Conservation (phyloP, 2,329 filamentous ascomycete genomes). For the Drechslera avenae region DNA sequence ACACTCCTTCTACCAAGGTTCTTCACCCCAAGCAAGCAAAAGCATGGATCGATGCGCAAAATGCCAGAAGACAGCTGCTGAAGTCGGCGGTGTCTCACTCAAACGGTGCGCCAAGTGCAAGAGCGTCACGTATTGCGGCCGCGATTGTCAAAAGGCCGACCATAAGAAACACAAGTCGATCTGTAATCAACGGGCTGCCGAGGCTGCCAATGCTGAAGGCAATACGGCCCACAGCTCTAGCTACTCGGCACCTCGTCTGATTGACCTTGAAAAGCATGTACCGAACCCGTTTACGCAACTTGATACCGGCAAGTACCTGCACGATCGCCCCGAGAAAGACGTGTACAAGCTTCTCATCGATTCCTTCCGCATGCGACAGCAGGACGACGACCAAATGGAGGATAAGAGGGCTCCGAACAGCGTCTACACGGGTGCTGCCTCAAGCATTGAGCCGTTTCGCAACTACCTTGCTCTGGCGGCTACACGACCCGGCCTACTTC, state of each 20-base stretch:
- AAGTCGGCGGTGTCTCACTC: constrained; percentile 13
- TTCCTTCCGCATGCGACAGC: constrained; percentile 33
- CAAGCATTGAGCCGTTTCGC: constrained; percentile 25
- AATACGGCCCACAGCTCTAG: constrained; percentile 6
- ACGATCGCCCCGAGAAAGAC: constrained; percentile 31
- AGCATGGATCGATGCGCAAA: constrained; percentile 9
- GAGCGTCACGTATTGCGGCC: constrained; percentile 38
- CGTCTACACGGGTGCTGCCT: constrained; percentile 23
- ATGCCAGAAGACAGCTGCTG: constrained; percentile 26
- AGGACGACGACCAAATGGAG: constrained; percentile 25
- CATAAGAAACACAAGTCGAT: constrained; percentile 45
- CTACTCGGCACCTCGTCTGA: constrained; percentile 8
- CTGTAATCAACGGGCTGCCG: constrained; percentile 17
- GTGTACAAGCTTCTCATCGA: constrained; percentile 41
- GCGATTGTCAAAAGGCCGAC: constrained; percentile 41
- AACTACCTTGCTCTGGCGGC: constrained; percentile 22
- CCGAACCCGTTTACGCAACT: constrained; percentile 31
- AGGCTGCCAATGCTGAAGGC: neutral
- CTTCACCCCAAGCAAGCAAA: neutral
- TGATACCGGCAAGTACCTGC: constrained; percentile 29
- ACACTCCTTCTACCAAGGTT: no score
- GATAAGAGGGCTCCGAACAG: constrained; percentile 16
- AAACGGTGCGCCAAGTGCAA: constrained; percentile 40
- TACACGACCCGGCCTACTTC: constrained; percentile 17
- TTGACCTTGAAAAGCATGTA: constrained; percentile 23